phyloP scores from a whole-genome alignment of 1,139 yeast genomes.

The Hyphopichia buzzinii region DNA sequence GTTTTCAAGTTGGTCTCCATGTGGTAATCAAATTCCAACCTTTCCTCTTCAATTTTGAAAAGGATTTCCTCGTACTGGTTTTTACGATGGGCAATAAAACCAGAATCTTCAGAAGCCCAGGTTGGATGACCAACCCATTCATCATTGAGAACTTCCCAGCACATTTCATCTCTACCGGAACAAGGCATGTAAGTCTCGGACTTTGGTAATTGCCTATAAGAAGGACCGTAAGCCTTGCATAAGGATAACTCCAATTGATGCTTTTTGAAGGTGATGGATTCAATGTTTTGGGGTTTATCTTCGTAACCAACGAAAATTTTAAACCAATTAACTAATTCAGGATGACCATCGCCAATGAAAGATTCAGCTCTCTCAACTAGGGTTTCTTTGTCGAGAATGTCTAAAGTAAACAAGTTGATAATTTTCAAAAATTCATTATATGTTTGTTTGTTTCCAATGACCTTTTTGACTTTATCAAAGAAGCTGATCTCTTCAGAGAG shows the following conservation, averaged over 20 bases:
- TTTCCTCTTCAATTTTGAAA: slow-evolving; percentile 93
- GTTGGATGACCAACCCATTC: slow-evolving; percentile 99
- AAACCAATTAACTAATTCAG: slow-evolving; percentile 87
- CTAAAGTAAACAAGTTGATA: slow-evolving; percentile 83
- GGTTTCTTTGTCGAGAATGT: slow-evolving; percentile 78
- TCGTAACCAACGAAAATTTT: slow-evolving; percentile 88
- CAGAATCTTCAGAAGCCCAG: slow-evolving; percentile 99
- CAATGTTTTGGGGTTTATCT: slow-evolving; percentile 73
- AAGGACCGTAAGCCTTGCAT: slow-evolving; percentile 90
- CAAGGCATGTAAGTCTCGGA: slow-evolving; percentile 97
- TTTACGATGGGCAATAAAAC: slow-evolving; percentile 95
- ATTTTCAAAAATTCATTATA: slow-evolving; percentile 90
- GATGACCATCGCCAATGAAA: slow-evolving; percentile 72
- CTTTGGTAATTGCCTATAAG: slow-evolving; percentile 89
- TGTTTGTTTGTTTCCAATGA: slow-evolving; percentile 83
- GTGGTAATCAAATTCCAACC: slow-evolving; percentile 93
- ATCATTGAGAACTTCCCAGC: slow-evolving; percentile 97
- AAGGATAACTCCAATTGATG: slow-evolving; percentile 85
- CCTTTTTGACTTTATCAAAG: slow-evolving; percentile 89
- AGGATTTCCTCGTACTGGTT: slow-evolving; percentile 96
- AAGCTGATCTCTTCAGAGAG: slow-evolving; percentile 82
- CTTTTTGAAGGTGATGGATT: slow-evolving; percentile 83
- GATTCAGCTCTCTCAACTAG: slow-evolving; percentile 83
- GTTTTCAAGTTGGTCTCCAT: slow-evolving; percentile 95
- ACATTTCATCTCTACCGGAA: slow-evolving; percentile 97